phyloP scores from a whole-genome alignment of 2,329 filamentous ascomycete species.

The Fusarium neocosmosporiellum region DNA sequence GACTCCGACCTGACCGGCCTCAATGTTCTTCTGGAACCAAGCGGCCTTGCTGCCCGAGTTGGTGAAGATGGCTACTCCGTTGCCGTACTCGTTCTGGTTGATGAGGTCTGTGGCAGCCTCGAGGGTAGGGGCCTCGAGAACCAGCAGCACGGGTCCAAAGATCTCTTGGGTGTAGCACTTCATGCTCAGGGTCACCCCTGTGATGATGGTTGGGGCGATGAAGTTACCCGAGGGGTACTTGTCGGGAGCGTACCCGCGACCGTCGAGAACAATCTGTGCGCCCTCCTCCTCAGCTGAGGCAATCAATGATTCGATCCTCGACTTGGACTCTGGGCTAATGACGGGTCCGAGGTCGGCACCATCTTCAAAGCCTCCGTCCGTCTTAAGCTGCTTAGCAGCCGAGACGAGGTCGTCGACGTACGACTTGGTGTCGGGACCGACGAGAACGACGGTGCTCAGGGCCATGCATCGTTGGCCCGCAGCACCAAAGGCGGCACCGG shows the following conservation, averaged over 20 bases:
- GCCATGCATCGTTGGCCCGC: constrained; percentile 79
- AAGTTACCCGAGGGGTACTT: constrained; percentile 58
- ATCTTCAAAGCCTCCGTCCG: constrained; percentile 37
- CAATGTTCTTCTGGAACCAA: constrained; percentile 46
- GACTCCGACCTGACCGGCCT: constrained; percentile 42
- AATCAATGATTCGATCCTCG: constrained; percentile 37
- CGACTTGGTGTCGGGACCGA: constrained; percentile 70
- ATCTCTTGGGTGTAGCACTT: constrained; percentile 51
- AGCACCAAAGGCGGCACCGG: constrained; percentile 75
- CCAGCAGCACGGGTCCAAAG: constrained; percentile 51
- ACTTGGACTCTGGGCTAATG: constrained; percentile 33
- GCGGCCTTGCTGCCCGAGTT: constrained; percentile 45
- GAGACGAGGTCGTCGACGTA: constrained; percentile 73
- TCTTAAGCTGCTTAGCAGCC: constrained; percentile 64
- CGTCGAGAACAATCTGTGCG: constrained; percentile 37
- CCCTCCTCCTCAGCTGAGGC: constrained; percentile 35
- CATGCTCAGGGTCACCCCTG: constrained; percentile 49
- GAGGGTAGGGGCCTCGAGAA: constrained; percentile 47
- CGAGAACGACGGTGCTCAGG: constrained; percentile 71
- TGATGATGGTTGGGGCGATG: constrained; percentile 50
- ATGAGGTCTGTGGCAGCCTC: constrained; percentile 50
- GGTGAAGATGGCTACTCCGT: constrained; percentile 51
- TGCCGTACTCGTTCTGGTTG: constrained; percentile 49
- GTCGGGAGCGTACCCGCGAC: constrained; percentile 32
- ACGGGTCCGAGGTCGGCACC: constrained; percentile 39